Base-by-base conservation (phyloP, 179 eudicot genomes). In the Spinacia oleracea region DNA sequence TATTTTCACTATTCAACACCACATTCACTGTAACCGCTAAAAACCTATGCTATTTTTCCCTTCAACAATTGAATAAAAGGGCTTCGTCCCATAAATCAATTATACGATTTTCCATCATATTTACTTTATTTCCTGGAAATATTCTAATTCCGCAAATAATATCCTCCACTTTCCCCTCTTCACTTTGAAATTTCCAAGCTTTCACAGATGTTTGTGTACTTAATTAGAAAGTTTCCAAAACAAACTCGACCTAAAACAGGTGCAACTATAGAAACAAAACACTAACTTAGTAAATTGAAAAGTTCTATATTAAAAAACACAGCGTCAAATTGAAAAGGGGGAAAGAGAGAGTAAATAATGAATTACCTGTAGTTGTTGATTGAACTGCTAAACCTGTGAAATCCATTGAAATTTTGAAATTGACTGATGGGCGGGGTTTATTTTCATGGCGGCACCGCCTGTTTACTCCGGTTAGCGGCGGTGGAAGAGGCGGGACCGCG, bases 391-490 rank as follows among this genome's bases (percentile, higher is more conserved):
- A 69, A 69, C 2, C 31, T 42, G 31, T 42, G 50, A 40, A 42
- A 38, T 67, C 72, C 72, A 67, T 67, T 14, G 31, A 38, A 71
- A 48, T 10, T n/a, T 42, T 23, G 34, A 71, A 45, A 70, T 63
- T 16, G 5, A 35, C 11, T 27, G 32, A 8, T 6, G 51, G 18
- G 32, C 0, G 6, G 0, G 16, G 55, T 4, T 71, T 6, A 6
- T 14, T 5, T 25, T 25, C 21, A 70, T 25, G 32, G 58, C n/a
- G 18, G 0, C 34, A 42, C 72, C 51, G 31, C 72, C 32, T 9
- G 4, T 20, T 40, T 38, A 9, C 27, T 7, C 27, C 51, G 46
- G 18, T 68, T 27, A 4, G 34, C 23, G 11, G n/a, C 25, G 12
- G 42, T 5, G 38, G 21, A 31, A 40, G 25, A 31, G 68, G 27